Evolutionary conservation across 2,329 filamentous ascomycete genomes (phyloP), one percentile per base, ranked within the genome.

Genomic region (Stagonosporopsis vannaccii): DNA sequence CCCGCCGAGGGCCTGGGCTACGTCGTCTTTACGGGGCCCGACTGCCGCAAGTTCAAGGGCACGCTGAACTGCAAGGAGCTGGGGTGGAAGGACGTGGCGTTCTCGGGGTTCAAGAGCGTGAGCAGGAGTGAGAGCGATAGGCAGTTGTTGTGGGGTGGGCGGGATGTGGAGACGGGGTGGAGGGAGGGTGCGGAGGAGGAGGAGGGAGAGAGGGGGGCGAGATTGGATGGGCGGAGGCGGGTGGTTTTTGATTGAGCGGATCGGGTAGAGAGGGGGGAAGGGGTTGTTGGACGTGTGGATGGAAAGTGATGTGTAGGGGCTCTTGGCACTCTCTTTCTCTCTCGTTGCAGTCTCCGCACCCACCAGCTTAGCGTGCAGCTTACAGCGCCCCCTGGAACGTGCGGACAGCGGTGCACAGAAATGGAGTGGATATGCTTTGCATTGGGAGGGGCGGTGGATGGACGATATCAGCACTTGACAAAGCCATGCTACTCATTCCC

Each of bases 21-120:
- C 19, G 45, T 69, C 2, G 60, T 63, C 3, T 69, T 69, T 17
- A 50, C 61, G 6, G 63, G 65, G 1, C 59, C 63, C 30, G 61
- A 67, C 19, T 68, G 67, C 28, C 58, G 61, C 23, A 67, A 65
- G 42, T 68, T 69, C 57, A 68, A 67, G 35, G 67, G 63, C 11
- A 67, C 67, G 3, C 44, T 69, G 17, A 68, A 54, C 23, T 68
- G 65, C 19, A 41, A 17, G 22, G 41, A 51, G 19, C 33, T 65
- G n/a, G 59, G 55, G 8, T 69, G 65, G 65, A 67, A 60, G 26
- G 63, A 69, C 22, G 58, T 64, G 3, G 51, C 63, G 2, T 50
- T 69, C 7, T 50, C 39, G 11, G 67, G 65, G 11, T 65, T 65
- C n/a, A 69, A 65, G 39, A 20, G 57, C 2, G 51, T 58, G 9